Conservation (phyloP, 805 yeast species). For the Yarrowia alimentaria region DNA sequence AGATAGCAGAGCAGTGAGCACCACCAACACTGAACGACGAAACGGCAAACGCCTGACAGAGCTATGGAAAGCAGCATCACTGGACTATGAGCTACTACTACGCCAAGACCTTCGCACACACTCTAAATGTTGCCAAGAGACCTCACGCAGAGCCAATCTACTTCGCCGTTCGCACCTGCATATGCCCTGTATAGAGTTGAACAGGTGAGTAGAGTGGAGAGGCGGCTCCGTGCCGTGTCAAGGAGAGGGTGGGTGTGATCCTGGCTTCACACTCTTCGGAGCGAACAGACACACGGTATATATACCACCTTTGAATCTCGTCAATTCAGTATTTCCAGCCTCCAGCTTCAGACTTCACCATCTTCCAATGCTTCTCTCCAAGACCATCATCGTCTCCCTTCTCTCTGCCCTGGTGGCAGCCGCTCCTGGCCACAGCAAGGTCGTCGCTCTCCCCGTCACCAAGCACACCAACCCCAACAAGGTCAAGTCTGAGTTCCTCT, state of each 20-base stretch:
- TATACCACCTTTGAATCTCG: background rate
- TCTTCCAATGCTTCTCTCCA: conserved; percentile 8
- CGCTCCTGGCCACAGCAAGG: conserved; percentile 11
- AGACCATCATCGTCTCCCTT: conserved; percentile 8
- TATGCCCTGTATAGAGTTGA: background rate
- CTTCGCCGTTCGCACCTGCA: background rate
- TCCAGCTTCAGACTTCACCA: background rate
- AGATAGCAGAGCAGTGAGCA: no score
- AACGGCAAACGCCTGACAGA: no score
- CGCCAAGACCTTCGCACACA: no score
- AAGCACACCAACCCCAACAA: conserved; percentile 15
- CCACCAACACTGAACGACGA: no score
- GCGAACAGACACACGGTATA: no score
- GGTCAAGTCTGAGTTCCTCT: background rate
- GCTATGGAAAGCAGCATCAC: no score
- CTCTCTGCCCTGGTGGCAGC: conserved; percentile 2
- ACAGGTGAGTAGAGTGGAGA: no score
- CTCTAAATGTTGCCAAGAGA: no score
- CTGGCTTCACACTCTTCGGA: no score
- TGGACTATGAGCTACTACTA: no score
- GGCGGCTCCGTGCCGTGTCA: background rate
- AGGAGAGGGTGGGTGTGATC: no score
- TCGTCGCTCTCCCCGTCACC: conserved; percentile 10
- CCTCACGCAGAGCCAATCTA: no score
- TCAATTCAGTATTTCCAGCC: conserved; percentile 10